Base-by-base conservation (phyloP, 495 filamentous ascomycete genomes). In the Clohesyomyces aquaticus region DNA sequence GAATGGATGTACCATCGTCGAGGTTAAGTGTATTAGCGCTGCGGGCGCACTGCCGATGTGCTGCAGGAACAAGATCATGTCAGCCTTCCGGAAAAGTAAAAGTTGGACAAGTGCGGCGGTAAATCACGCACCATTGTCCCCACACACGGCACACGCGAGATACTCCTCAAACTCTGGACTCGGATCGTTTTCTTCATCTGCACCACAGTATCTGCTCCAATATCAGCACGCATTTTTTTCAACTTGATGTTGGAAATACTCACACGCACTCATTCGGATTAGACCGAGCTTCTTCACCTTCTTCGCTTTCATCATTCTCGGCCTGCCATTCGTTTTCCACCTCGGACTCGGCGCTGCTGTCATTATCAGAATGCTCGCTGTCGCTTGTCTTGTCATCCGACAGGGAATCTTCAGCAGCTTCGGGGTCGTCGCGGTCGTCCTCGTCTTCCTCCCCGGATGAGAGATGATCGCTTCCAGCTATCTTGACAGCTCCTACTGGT, bases 1-100 rank as follows among this genome's bases (percentile, higher is more conserved):
- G 26, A 29, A 46, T 55, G 65, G 43, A 77, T 80, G 66, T 81
- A 91, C 89, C 87, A 74, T 89, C 87, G 57, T 83, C 82, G 60
- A 85, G 78, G 51, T 81, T 80, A 68, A 95, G 79, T 43, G 89
- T 87, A 55, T 87, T 85, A 69, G 86, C 86, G 72, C 88, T 85
- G 66, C 91, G 87, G 61, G 93, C 94, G 77, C 93, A 98, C 85
- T 97, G 90, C 70, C 89, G 86, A 81, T 98, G 93, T 60, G 93
- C 93, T 91, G 77, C 74, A 77, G 67, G 70, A 69, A 73, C 71
- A 66, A 73, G 66, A 68, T 65, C 61, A 67, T 59, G 61, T 76
- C 71, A 76, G 73, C 72, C 51, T 63, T 56, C 59, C 51, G 29
- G 55, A 51, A 61, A 41, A 52, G 26, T 71, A 63, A 62, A 68